Evolutionary conservation across 2,329 filamentous ascomycete genomes (phyloP).

Genomic region (Colletotrichum spinosum): DNA sequence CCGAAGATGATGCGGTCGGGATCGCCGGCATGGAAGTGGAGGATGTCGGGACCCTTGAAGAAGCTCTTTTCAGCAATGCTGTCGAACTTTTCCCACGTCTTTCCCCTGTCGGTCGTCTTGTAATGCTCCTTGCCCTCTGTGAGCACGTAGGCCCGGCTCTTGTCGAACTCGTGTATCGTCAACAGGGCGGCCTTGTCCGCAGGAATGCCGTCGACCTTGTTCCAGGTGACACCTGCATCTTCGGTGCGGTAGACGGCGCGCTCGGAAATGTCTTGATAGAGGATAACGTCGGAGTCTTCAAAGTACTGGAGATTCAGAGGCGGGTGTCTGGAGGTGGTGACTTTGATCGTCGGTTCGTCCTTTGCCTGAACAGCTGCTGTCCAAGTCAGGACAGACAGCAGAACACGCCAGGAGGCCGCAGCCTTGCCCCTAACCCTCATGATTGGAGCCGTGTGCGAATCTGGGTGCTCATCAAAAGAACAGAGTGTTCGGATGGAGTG

Average conservation of each 20-base stretch:
- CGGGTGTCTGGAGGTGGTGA: constrained; percentile 73
- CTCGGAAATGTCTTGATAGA: constrained; percentile 76
- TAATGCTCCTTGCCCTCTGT: constrained; percentile 79
- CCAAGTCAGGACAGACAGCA: constrained; percentile 62
- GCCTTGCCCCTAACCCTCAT: constrained; percentile 67
- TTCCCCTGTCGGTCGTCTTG: constrained; percentile 84
- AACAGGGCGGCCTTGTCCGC: constrained; percentile 73
- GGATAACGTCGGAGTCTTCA: constrained; percentile 83
- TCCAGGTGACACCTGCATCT: constrained; percentile 85
- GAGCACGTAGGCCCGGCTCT: constrained; percentile 82
- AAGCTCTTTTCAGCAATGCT: constrained; percentile 69
- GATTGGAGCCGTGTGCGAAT: constrained; percentile 52
- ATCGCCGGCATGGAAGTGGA: constrained; percentile 87
- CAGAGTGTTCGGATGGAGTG: constrained; percentile 7
- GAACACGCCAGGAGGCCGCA: constrained; percentile 59
- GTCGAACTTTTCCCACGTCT: constrained; percentile 82
- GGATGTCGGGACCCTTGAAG: constrained; percentile 58
- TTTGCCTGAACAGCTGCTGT: constrained; percentile 61
- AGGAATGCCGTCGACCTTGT: constrained; percentile 71
- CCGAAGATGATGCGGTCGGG: constrained; percentile 89
- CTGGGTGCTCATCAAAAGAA: constrained; percentile 57
- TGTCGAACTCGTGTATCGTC: constrained; percentile 82
- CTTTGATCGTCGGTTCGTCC: constrained; percentile 74
- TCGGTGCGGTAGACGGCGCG: constrained; percentile 80
- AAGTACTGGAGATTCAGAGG: constrained; percentile 87